Base-by-base conservation (phyloP, 2,329 filamentous ascomycete genomes). In the Dactylonectria macrodidyma region DNA sequence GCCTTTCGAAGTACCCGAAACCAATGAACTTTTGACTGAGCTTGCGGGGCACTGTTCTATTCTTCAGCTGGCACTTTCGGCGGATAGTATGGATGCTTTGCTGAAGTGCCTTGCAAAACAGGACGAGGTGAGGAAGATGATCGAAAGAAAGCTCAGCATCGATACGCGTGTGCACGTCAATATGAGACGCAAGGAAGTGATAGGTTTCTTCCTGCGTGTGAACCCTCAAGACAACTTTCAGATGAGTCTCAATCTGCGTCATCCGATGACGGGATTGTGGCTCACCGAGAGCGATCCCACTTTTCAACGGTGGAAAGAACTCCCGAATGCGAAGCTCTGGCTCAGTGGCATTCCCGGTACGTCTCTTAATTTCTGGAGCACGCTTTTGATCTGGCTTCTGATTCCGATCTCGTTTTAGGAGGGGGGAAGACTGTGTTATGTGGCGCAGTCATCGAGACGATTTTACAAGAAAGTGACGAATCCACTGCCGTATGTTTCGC, bases 101-200 rank as follows among this genome's bases (percentile, higher is more conserved):
- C n/a, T 61, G 19, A 52, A 61, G 24, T 46, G 48, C n/a, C 59
- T 61, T n/a, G 22, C 59, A 19, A 61, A 33, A 4, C 59, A 61
- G 12, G 59, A 54, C 3, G 16, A 54, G 7, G 12, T 61, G 24
- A 26, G 54, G 14, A 51, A 22, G 7, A 30, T 44, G 59, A 8
- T 61, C 10, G 59, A 61, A 34, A 61, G 26, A 5, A 54, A 52
- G 6, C 36, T 54, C 7, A 52, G 24, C 8, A 34, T 47, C 33
- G 59, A 61, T 9, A 34, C 8, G 3, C 59, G 59, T 4, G 59
- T 54, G 10, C 16, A 61, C 2, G 1, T 61, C 8, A 24, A 44
- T 24, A 4, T 54, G 14, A 52, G 24, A 34, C 48, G 59, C 9
- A 34, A 11, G 22, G 6, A 55, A n/a, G 38, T 62, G 6, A 10